These are phyloP conservation scores for Penicillium sumatraense DNA, from an alignment of 2,329 filamentous ascomycete species.

Conservation along the genomic window DNA sequence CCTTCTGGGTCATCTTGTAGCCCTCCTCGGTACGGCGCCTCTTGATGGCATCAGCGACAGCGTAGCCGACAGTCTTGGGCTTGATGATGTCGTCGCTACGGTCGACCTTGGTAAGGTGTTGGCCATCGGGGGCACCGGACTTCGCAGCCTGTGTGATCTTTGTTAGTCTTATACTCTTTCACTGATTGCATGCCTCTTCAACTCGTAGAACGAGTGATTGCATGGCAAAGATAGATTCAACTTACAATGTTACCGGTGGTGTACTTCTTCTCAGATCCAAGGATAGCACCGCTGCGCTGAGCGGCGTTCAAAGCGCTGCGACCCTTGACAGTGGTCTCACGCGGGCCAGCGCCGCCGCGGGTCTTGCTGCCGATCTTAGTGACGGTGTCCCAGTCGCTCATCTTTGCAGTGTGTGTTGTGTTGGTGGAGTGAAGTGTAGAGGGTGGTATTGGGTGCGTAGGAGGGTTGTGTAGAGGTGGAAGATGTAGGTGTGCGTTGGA, in stretches of 20 bases:
- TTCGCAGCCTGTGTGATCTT: constrained; percentile 44
- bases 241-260: constrained; percentile 77
- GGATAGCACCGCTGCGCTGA: constrained; percentile 73
- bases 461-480: constrained; percentile 8
- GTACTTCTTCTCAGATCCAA: constrained; percentile 92
- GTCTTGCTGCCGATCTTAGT: constrained; percentile 94
- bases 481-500: constrained; percentile 6
- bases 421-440: constrained; percentile 4
- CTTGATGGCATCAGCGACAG: constrained; percentile 82
- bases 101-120: constrained; percentile 97
- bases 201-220: background rate
- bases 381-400: constrained; percentile 84
- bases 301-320: constrained; percentile 87
- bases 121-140: constrained; percentile 70
- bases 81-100: constrained; percentile 97
- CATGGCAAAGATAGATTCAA: constrained; percentile 25
- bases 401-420: constrained; percentile 35
- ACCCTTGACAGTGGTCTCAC: constrained; percentile 88
- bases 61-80: constrained; percentile 84
- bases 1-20: constrained; percentile 96
- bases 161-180: constrained; percentile 15
- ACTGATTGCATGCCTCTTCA: background rate
- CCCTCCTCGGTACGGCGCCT: constrained; percentile 78
- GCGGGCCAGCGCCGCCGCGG: constrained; percentile 66
- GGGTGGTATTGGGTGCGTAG: background rate